Percentiles rank a stretch among this genome's conserved stretches.
phyloP scores from a whole-genome alignment of 2,329 filamentous ascomycete species.

The Pseudocercospora eumusae region DNA sequence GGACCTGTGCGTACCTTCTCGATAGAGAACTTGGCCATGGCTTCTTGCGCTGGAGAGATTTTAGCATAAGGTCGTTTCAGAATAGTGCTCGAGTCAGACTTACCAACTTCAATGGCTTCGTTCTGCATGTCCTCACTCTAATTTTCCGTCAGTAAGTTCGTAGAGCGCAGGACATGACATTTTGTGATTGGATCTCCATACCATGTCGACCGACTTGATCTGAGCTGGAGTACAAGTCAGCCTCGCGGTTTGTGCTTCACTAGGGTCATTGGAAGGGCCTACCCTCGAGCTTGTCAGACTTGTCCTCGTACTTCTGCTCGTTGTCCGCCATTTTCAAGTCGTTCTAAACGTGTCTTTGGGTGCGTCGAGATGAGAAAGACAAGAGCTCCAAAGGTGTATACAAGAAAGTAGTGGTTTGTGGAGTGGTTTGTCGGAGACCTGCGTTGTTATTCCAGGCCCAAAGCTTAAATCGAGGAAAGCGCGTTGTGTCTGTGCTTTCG shows the following conservation, averaged over 20 bases:
- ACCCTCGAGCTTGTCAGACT: conserved; percentile 73
- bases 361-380: neutral
- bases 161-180: neutral
- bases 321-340: conserved; percentile 32
- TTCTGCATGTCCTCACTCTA: conserved; percentile 97
- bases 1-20: conserved; percentile 61
- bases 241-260: conserved; percentile 11
- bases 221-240: conserved; percentile 63
- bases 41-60: conserved; percentile 60
- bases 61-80: conserved; percentile 20
- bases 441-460: neutral
- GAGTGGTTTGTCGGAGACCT: neutral
- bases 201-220: conserved; percentile 98
- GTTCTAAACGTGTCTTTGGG: conserved; percentile 1
- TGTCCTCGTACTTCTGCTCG: conserved; percentile 31
- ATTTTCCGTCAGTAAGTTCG: neutral
- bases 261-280: conserved; percentile 40
- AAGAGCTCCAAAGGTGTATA: neutral
- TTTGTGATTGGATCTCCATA: conserved; percentile 50
- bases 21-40: conserved; percentile 70
- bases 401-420: neutral
- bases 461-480: conserved; percentile 1
- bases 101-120: conserved; percentile 94
- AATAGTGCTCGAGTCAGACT: conserved; percentile 40
- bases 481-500: conserved; percentile 4